These are phyloP conservation scores for Termitomyces bulborhizus DNA, from an alignment of 768 basidiomycete species.

Conservation along the genomic window DNA sequence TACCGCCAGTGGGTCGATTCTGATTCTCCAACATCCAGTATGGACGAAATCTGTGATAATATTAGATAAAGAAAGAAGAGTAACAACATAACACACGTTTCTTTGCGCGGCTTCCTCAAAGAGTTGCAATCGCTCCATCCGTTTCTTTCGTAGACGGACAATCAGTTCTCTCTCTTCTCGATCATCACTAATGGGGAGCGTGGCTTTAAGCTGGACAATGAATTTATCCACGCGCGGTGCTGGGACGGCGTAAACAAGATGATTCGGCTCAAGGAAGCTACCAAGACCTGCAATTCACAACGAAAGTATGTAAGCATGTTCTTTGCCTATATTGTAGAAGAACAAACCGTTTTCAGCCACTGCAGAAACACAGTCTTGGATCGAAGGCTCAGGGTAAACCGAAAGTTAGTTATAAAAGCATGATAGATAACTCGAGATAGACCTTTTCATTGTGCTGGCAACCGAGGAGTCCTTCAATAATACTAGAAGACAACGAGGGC, in stretches of 20 bases:
- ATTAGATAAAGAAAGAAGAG: not conserved
- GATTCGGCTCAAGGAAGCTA: conserved; percentile 57
- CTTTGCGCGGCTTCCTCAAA: conserved; percentile 35
- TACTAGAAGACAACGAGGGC: conserved; percentile 52
- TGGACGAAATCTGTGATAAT: conserved; percentile 26
- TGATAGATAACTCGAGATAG: not conserved
- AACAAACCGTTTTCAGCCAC: conserved; percentile 57
- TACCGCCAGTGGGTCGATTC: conserved; percentile 77
- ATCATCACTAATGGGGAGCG: conserved; percentile 21
- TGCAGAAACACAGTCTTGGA: conserved; percentile 63
- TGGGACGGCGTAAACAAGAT: conserved; percentile 46
- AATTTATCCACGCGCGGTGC: conserved; percentile 35
- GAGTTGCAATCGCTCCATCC: conserved; percentile 35
- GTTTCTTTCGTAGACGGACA: conserved; percentile 33
- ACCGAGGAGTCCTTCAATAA: conserved; percentile 55
- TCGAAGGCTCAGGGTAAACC: conserved; percentile 47
- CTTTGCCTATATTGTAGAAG: conserved; percentile 1
- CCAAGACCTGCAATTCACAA: conserved; percentile 39
- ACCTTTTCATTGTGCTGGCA: conserved; percentile 88
- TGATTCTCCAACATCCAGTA: conserved; percentile 55
- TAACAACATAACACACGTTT: conserved; percentile 32
- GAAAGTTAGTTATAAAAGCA: not conserved
- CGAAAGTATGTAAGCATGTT: not conserved
- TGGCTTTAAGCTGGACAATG: conserved; percentile 28
- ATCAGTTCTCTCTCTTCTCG: conserved; percentile 33